Conservation (phyloP, 768 basidiomycete species). For the Hemileccinum rubropunctum region DNA sequence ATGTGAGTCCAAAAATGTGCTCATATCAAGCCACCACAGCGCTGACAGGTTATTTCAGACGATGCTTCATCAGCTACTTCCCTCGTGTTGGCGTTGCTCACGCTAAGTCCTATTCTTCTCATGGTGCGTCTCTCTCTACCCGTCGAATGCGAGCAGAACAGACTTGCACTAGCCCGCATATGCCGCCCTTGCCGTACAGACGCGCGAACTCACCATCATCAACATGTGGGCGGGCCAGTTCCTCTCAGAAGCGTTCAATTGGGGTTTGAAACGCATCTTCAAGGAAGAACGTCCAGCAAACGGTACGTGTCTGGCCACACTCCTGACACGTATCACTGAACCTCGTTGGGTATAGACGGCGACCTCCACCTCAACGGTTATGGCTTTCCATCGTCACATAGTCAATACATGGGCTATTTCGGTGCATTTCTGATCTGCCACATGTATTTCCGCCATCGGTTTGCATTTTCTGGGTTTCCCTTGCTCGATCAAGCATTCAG, state of each 20-base stretch:
- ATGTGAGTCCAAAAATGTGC: conserved; percentile 51
- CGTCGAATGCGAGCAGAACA: background rate
- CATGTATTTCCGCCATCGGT: conserved; percentile 66
- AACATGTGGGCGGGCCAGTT: conserved; percentile 85
- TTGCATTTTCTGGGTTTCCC: conserved; percentile 48
- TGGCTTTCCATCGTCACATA: conserved; percentile 87
- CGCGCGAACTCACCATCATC: conserved; percentile 76
- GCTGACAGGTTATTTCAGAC: conserved; percentile 38
- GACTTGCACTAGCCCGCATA: conserved; percentile 61
- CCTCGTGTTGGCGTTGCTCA: conserved; percentile 56
- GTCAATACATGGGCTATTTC: conserved; percentile 90
- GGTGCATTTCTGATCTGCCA: conserved; percentile 74
- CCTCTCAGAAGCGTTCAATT: conserved; percentile 67
- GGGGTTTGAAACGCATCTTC: conserved; percentile 60
- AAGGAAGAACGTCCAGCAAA: conserved; percentile 63
- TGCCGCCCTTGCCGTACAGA: conserved; percentile 68
- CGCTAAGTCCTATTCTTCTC: conserved; percentile 66
- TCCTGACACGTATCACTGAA: background rate
- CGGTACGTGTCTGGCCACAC: conserved; percentile 38
- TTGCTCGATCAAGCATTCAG: conserved; percentile 54
- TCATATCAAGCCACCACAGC: background rate
- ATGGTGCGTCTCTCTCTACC: conserved; percentile 46
- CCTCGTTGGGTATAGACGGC: conserved; percentile 9
- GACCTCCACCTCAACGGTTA: conserved; percentile 53
- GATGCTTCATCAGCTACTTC: conserved; percentile 60